Evolutionary conservation across 805 yeast genomes (phyloP).

Genomic region (Starmerella kuoi): DNA sequence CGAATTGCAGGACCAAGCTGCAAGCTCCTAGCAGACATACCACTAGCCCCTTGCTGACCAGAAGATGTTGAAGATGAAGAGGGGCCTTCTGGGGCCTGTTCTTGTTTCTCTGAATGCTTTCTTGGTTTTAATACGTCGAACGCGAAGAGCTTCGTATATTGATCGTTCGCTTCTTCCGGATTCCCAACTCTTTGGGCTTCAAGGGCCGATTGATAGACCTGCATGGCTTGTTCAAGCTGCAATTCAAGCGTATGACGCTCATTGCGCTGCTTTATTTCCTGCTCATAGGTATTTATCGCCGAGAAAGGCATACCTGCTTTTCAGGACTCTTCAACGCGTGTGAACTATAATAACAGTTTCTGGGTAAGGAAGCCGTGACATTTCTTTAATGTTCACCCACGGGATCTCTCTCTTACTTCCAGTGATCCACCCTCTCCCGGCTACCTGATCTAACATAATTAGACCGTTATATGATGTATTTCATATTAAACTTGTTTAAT

Average conservation of each 20-base stretch:
- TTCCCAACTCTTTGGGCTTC: constrained; percentile 41
- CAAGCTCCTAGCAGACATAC: neutral
- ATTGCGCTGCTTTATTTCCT: constrained; percentile 52
- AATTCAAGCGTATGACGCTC: constrained; percentile 87
- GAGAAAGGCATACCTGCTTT: constrained; percentile 41
- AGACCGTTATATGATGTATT: no score
- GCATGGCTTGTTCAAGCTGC: constrained; percentile 77
- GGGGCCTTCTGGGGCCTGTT: neutral
- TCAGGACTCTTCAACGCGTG: neutral
- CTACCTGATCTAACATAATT: no score
- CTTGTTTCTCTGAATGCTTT: neutral
- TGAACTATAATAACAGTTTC: no score
- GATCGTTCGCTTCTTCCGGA: constrained; percentile 38
- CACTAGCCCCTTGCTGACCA: neutral
- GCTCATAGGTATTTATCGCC: constrained; percentile 69
- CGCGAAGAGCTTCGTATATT: constrained; percentile 52
- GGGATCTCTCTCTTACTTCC: no score
- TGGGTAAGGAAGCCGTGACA: no score
- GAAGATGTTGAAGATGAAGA: neutral
- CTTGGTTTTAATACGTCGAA: constrained; percentile 47
- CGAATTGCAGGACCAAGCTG: constrained; percentile 40
- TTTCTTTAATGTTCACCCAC: no score
- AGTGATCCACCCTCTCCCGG: no score
- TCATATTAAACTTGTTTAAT: neutral
- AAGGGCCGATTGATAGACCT: constrained; percentile 60